Base-by-base conservation (phyloP, 768 basidiomycete genomes). In the Serendipita indica region DNA sequence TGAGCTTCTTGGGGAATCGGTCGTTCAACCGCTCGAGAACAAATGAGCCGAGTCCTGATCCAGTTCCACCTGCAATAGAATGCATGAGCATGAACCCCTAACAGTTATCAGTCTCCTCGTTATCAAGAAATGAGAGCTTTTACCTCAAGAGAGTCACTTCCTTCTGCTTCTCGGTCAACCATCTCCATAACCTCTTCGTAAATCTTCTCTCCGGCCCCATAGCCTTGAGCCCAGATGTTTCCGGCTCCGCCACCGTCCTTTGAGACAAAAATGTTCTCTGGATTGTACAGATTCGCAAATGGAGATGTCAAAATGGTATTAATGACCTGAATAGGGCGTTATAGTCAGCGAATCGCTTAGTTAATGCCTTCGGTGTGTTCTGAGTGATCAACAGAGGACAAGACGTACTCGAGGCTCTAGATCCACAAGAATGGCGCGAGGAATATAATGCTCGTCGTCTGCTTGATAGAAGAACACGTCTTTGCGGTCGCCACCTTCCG, bases 391-490 rank as follows among this genome's bases (percentile, higher is more conserved):
- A n/a, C 27, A 52, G 35, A 22, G 52, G 33, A 32, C 12, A 20
- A 39, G 16, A 74, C 83, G 69, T 67, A 96, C 94, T 69, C 96
- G 79, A 18, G 96, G 96, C 68, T 99, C 96, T 27, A 96, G 79
- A 71, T 99, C 96, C 61, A 98, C 83, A 35, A 99, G 78, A 62
- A 99, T 94, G 3, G 96, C 90, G 57, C 96, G 80, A 1, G 96
- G 96, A 61, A 99, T 93, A 70, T 98, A 99, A 66, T 96, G 93
- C 69, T 98, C 96, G 67, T 99, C 96, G 69, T 99, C 96, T n/a
- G 96, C 96, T 70, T 98, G 94, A 69, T 99, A 98, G 74, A 99
- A 99, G 73, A 99, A 99, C 27, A 96, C 94, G 72, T 99, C 96
- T 68, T 98, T 99, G 65, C 96, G 78, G 72, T 99, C 96, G 6